phyloP scores from a whole-genome alignment of 2,329 filamentous ascomycete species.

The Botrytis squamosa region DNA sequence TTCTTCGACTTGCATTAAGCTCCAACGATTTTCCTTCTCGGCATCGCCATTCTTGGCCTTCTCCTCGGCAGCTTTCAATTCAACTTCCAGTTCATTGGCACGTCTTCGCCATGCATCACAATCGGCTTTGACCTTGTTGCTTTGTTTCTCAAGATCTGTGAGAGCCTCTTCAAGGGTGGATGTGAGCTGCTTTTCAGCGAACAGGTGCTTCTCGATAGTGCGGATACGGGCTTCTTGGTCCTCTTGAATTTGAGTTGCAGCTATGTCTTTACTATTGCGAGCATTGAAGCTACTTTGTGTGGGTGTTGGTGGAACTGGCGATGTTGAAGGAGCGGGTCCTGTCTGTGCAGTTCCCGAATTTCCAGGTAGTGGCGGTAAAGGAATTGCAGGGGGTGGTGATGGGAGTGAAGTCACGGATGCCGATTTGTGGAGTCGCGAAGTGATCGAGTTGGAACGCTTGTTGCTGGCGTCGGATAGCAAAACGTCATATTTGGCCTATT shows the following conservation, averaged over 20 bases:
- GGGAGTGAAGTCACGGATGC: constrained; percentile 79
- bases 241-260: constrained; percentile 77
- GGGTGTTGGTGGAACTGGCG: constrained; percentile 50
- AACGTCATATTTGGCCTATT: constrained; percentile 59
- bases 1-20: constrained; percentile 89
- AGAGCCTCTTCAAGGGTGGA: constrained; percentile 93
- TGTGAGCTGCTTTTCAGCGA: constrained; percentile 94
- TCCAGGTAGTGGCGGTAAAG: constrained; percentile 84
- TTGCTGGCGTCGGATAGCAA: constrained; percentile 36
- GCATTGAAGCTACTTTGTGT: constrained; percentile 50
- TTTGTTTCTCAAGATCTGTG: constrained; percentile 87
- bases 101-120: constrained; percentile 90
- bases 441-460: constrained; percentile 57
- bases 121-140: constrained; percentile 87
- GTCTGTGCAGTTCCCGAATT: constrained; percentile 49
- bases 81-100: constrained; percentile 53
- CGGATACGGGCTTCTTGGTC: constrained; percentile 94
- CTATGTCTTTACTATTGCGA: constrained; percentile 75
- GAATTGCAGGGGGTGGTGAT: constrained; percentile 91
- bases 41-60: constrained; percentile 41
- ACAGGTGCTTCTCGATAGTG: constrained; percentile 94
- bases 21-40: constrained; percentile 54
- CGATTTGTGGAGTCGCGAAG: constrained; percentile 67
- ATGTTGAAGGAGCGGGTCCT: constrained; percentile 41
- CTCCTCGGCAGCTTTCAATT: constrained; percentile 53